These are phyloP conservation scores for Fusarium sp. DNA, from an alignment of 2,329 filamentous ascomycete genomes.

Conservation along the genomic window DNA sequence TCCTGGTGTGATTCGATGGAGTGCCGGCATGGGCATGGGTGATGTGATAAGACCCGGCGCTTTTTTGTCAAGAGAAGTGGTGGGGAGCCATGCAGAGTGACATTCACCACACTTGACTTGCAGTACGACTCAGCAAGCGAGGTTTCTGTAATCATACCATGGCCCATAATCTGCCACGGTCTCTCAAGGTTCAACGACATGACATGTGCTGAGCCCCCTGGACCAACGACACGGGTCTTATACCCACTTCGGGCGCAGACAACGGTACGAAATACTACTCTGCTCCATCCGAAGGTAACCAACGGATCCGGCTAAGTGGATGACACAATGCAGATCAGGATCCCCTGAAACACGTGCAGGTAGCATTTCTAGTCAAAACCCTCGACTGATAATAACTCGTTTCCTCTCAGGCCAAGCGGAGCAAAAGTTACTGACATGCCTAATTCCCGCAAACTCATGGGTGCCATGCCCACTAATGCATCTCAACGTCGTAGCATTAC, in stretches of 20 bases:
- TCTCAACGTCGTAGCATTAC: neutral
- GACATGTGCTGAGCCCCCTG: neutral
- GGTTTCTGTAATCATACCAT: neutral
- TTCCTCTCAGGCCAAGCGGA: neutral
- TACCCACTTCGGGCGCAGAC: conserved; percentile 7
- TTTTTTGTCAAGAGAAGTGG: neutral
- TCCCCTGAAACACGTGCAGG: conserved; percentile 11
- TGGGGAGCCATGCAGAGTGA: neutral
- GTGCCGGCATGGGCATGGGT: conserved; percentile 2
- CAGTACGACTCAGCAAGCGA: neutral
- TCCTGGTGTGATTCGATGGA: conserved; percentile 5
- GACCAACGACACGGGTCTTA: conserved; percentile 1
- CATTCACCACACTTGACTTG: neutral
- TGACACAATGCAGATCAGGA: conserved; percentile 24
- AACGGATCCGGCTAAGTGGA: neutral
- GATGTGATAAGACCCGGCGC: neutral
- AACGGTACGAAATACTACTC: neutral
- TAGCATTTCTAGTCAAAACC: neutral
- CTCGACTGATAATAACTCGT: neutral
- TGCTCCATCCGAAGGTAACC: neutral
- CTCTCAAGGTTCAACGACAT: too few species aligned
- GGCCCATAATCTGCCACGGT: neutral
- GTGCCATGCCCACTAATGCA: neutral
- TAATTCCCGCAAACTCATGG: conserved; percentile 17
- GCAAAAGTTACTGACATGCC: neutral